These are phyloP conservation scores for Amauroascus verrucosus DNA, from an alignment of 2,329 filamentous ascomycete genomes.

Conservation along the genomic window DNA sequence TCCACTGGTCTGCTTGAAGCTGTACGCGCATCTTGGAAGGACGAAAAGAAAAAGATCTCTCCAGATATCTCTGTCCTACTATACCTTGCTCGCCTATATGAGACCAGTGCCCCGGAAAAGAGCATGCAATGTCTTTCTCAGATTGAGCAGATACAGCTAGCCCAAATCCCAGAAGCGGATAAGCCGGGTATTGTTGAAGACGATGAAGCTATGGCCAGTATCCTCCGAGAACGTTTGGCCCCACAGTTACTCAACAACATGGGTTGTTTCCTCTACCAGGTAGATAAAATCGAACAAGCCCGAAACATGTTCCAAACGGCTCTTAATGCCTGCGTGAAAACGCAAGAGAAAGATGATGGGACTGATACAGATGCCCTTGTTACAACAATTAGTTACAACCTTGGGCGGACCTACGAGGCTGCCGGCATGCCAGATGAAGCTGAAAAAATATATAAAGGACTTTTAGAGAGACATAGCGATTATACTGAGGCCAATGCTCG, in stretches of 20 bases:
- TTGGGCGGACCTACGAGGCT: conserved; percentile 85
- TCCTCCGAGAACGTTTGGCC: conserved; percentile 66
- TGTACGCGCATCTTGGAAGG: conserved; percentile 83
- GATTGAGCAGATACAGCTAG: conserved; percentile 80
- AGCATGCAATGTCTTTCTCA: conserved; percentile 84
- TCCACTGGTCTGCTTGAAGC: conserved; percentile 74
- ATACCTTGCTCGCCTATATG: conserved; percentile 85
- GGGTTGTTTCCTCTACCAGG: conserved; percentile 86
- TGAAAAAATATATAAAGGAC: conserved; percentile 73
- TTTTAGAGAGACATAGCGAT: conserved; percentile 74
- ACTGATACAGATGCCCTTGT: conserved; percentile 84
- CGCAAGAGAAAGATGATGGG: conserved; percentile 62
- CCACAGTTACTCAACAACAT: conserved; percentile 96
- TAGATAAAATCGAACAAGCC: conserved; percentile 68
- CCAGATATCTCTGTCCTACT: conserved; percentile 81
- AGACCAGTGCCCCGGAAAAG: conserved; percentile 74
- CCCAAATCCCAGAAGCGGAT: conserved; percentile 63
- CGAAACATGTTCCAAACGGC: conserved; percentile 88
- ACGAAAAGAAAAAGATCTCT: conserved; percentile 70
- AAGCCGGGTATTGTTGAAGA: conserved; percentile 51
- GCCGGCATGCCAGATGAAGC: conserved; percentile 72
- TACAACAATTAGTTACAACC: conserved; percentile 93
- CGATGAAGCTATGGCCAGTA: conserved; percentile 45
- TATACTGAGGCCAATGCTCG: conserved; percentile 87
- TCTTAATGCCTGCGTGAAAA: conserved; percentile 72